Evolutionary conservation across 2,329 filamentous ascomycete genomes (phyloP).

Genomic region (Paracoccidioides lutzii): DNA sequence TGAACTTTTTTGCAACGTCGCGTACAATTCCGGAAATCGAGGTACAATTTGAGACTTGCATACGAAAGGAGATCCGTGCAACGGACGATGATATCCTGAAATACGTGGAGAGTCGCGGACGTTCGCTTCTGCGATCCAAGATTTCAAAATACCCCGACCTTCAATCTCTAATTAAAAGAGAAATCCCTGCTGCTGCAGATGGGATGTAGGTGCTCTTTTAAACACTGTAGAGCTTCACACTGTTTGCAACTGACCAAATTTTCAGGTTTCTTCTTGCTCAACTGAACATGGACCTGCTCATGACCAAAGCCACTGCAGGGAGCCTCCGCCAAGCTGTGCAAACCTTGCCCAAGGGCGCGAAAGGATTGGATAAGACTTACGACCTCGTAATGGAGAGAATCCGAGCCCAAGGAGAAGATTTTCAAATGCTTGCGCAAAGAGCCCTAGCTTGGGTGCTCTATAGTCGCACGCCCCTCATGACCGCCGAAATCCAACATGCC

Average conservation of each 20-base stretch:
- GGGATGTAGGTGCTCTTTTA: constrained; percentile 12
- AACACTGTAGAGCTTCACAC: constrained; percentile 5
- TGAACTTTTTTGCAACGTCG: background rate
- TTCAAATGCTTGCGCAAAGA: background rate
- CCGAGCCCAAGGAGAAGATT: background rate
- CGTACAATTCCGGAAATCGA: background rate
- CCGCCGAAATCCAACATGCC: background rate
- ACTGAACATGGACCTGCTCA: constrained; percentile 14
- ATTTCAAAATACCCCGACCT: constrained; percentile 2
- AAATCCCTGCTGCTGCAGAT: constrained; percentile 9
- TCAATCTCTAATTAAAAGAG: constrained; percentile 6
- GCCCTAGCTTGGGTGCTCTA: background rate
- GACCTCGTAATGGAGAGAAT: constrained; percentile 15
- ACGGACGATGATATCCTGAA: background rate
- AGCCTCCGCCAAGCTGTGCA: constrained; percentile 21
- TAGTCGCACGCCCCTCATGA: background rate
- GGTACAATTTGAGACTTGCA: background rate
- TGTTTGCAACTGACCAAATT: background rate
- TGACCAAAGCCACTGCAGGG: constrained; percentile 14
- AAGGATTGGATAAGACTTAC: constrained; percentile 30
- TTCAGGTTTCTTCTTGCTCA: constrained; percentile 18
- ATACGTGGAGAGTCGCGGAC: constrained; percentile 2
- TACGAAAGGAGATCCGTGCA: constrained; percentile 1
- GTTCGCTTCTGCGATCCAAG: constrained; percentile 3
- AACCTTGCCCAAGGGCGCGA: constrained; percentile 12